Percentiles rank a stretch among this genome's conserved stretches.
Evolutionary conservation across 441 rosid species (phyloP).

Genomic region (Corymbia citriodora): DNA sequence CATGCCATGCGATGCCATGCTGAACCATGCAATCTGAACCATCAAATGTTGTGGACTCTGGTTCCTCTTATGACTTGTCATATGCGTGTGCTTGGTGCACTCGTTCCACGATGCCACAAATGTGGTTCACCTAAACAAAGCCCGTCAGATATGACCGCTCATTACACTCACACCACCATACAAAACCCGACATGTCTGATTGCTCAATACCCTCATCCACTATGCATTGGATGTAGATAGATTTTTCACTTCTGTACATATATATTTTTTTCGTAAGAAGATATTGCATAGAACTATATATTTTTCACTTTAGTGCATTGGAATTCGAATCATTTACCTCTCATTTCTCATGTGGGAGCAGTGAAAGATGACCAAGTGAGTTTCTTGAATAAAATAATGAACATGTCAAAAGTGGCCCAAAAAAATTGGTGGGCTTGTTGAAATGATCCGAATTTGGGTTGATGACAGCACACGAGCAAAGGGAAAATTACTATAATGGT

Average conservation of each 20-base stretch:
- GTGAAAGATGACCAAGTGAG: not conserved
- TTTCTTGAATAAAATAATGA: not conserved
- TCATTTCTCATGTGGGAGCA: not conserved
- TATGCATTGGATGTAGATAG: not conserved
- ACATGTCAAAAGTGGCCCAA: not conserved
- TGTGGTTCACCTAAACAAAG: not conserved
- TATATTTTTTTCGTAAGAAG: not conserved
- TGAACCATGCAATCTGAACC: not conserved
- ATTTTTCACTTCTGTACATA: not conserved
- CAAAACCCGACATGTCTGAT: not conserved
- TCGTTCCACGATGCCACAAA: not conserved
- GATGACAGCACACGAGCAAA: not conserved
- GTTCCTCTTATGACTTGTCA: too few species aligned
- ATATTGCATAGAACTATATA: not conserved
- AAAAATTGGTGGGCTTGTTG: not conserved
- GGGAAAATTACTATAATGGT: too few species aligned
- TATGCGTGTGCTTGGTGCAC: not conserved
- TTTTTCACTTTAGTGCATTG: too few species aligned
- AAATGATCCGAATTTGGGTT: not conserved
- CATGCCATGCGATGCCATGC: not conserved
- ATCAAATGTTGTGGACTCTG: not conserved
- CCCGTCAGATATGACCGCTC: not conserved
- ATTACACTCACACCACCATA: not conserved
- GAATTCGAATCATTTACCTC: too few species aligned
- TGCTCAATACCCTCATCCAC: fast-evolving